These are phyloP conservation scores for Aspergillaceae sp. DNA, from an alignment of 2,329 filamentous ascomycete species.

Conservation along the genomic window DNA sequence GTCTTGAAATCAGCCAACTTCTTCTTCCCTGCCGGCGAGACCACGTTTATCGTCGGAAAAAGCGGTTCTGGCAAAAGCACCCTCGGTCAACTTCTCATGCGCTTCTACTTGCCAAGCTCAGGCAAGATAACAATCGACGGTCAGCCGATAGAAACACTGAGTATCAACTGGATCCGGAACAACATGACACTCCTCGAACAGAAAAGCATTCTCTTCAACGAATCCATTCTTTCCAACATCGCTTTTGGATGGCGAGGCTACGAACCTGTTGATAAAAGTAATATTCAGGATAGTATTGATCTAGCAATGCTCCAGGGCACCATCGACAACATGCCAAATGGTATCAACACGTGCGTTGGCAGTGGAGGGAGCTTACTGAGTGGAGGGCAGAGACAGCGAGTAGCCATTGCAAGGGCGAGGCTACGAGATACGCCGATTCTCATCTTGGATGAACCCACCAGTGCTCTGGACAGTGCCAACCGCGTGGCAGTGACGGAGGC, in stretches of 20 bases:
- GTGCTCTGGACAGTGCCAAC: constrained; percentile 69
- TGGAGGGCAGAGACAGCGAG: constrained; percentile 74
- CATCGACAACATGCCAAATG: constrained; percentile 57
- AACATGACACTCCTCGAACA: constrained; percentile 80
- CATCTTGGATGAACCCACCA: constrained; percentile 82
- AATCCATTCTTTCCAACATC: constrained; percentile 70
- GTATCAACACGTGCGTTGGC: constrained; percentile 64
- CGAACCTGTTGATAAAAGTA: constrained; percentile 40
- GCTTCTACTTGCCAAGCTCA: constrained; percentile 60
- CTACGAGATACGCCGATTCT: constrained; percentile 71
- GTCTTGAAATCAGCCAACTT: constrained; percentile 58
- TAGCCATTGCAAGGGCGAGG: constrained; percentile 70
- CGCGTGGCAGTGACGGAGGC: constrained; percentile 61
- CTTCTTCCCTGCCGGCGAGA: constrained; percentile 61
- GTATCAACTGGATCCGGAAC: constrained; percentile 62
- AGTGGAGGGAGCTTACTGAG: constrained; percentile 63
- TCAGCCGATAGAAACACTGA: constrained; percentile 50
- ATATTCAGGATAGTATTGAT: constrained; percentile 55
- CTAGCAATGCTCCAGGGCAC: constrained; percentile 62
- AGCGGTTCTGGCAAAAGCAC: constrained; percentile 94
- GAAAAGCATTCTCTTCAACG: constrained; percentile 69
- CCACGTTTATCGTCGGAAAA: constrained; percentile 72
- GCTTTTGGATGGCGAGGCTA: constrained; percentile 55
- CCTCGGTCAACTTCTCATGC: constrained; percentile 66
- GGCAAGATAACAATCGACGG: constrained; percentile 66